phyloP scores from a whole-genome alignment of 495 filamentous ascomycete species.

The Rostrohypoxylon terebratum region DNA sequence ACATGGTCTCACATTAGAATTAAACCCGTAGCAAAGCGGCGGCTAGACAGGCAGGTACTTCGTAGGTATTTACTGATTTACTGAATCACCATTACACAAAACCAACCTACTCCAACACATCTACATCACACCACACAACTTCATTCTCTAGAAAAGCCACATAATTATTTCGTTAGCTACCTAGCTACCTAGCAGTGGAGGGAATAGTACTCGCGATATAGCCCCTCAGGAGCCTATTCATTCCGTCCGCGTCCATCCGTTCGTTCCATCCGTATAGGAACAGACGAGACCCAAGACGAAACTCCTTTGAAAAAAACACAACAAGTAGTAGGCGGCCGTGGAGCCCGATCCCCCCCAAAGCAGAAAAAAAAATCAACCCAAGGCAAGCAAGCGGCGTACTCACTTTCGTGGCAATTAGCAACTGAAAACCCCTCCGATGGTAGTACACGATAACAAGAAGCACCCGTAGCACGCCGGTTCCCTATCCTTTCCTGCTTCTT shows the following conservation, averaged over 20 bases:
- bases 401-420: conserved; percentile 28
- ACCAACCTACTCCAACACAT: neutral
- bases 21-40: too few relatives aligned
- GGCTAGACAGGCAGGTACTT: neutral
- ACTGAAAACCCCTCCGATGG: conserved; percentile 36
- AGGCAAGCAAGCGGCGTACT: conserved; percentile 1
- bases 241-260: neutral
- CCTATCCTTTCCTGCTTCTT: neutral
- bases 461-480: conserved; percentile 27
- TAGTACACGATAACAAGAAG: conserved; percentile 44
- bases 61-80: neutral
- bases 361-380: neutral
- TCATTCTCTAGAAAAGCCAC: conserved; percentile 13
- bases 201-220: neutral
- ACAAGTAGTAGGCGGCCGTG: neutral
- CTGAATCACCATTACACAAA: neutral
- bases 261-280: neutral
- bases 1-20: too few relatives aligned
- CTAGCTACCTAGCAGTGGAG: neutral
- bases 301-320: neutral
- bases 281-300: neutral
- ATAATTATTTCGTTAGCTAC: conserved; percentile 26
- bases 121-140: neutral
- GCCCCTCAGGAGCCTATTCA: neutral
- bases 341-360: conserved; percentile 1